phyloP scores from a whole-genome alignment of 768 basidiomycete species.

The Rhodotorula toruloides region DNA sequence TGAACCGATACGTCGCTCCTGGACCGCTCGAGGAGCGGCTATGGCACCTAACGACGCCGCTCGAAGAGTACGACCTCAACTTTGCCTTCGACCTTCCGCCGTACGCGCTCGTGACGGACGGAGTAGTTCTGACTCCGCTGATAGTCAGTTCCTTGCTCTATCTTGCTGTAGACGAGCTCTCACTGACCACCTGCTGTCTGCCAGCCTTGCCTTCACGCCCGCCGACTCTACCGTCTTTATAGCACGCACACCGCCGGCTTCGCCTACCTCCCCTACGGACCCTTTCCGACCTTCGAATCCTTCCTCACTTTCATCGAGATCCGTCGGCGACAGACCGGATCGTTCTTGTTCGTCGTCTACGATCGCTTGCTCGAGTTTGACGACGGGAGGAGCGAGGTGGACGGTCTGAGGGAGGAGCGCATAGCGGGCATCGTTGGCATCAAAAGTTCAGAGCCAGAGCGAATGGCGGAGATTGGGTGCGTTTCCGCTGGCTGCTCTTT shows the following conservation, averaged over 20 bases:
- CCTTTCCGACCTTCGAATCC: constrained; percentile 49
- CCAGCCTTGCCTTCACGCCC: constrained; percentile 51
- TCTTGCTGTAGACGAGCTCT: too few species aligned
- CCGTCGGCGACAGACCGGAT: constrained; percentile 44
- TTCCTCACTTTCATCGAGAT: constrained; percentile 43
- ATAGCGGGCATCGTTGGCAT: constrained; percentile 58
- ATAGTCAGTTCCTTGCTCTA: constrained; percentile 3
- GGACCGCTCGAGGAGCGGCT: too few species aligned
- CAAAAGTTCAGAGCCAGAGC: constrained; percentile 50
- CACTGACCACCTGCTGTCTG: background rate
- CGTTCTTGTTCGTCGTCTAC: constrained; percentile 55
- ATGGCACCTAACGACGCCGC: too few species aligned
- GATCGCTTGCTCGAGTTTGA: constrained; percentile 52
- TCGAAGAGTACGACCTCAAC: constrained; percentile 19
- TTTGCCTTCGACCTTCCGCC: background rate
- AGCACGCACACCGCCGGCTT: constrained; percentile 50
- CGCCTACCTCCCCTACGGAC: constrained; percentile 55
- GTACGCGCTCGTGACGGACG: constrained; percentile 1
- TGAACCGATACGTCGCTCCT: too few species aligned
- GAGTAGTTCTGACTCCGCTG: constrained; percentile 6
- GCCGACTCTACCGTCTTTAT: constrained; percentile 48
- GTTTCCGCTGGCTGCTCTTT: background rate
- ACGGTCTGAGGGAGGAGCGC: constrained; percentile 12
- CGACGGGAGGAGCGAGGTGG: too few species aligned
- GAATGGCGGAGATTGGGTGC: constrained; percentile 51